Evolutionary conservation across 768 basidiomycete species (phyloP).

Genomic region (Nidularia pulvinata): DNA sequence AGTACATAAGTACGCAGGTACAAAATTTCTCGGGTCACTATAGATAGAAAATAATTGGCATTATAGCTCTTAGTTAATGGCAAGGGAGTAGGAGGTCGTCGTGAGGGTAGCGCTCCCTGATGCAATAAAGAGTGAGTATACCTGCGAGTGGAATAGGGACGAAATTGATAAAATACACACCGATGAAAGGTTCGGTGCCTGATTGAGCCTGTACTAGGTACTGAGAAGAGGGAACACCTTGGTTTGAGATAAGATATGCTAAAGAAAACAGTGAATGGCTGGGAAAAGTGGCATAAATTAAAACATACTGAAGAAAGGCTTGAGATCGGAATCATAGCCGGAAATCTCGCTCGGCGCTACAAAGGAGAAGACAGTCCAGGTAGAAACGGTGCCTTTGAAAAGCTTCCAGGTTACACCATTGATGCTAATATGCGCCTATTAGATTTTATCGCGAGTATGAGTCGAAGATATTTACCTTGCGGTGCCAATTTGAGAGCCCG

Average conservation of each 20-base stretch:
- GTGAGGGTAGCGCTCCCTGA: constrained; percentile 26
- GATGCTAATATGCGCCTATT: constrained; percentile 5
- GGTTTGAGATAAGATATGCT: constrained; percentile 24
- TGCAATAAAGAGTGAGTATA: not conserved
- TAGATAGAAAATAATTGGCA: not conserved
- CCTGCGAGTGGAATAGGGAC: not conserved
- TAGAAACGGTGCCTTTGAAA: constrained; percentile 26
- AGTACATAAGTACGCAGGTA: no score
- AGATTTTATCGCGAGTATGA: not conserved
- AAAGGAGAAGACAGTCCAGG: constrained; percentile 31
- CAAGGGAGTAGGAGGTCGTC: constrained; percentile 22
- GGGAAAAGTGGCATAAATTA: not conserved
- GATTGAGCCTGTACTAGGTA: constrained; percentile 31
- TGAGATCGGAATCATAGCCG: constrained; percentile 27
- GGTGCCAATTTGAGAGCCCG: constrained; percentile 26
- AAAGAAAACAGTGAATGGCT: not conserved
- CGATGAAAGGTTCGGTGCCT: constrained; percentile 31
- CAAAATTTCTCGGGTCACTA: no score
- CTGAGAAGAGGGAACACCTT: constrained; percentile 26
- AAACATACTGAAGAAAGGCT: constrained; percentile 26
- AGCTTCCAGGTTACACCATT: constrained; percentile 24
- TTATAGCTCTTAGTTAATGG: constrained; percentile 20
- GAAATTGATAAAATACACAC: constrained; percentile 8
- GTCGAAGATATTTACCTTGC: constrained; percentile 15
- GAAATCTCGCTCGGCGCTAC: constrained; percentile 30